A percentile compares a stretch with the other conserved stretches of the same genome.
Evolutionary conservation across 2,329 filamentous ascomycete species (phyloP).

Genomic region (Dothistroma septosporum): DNA sequence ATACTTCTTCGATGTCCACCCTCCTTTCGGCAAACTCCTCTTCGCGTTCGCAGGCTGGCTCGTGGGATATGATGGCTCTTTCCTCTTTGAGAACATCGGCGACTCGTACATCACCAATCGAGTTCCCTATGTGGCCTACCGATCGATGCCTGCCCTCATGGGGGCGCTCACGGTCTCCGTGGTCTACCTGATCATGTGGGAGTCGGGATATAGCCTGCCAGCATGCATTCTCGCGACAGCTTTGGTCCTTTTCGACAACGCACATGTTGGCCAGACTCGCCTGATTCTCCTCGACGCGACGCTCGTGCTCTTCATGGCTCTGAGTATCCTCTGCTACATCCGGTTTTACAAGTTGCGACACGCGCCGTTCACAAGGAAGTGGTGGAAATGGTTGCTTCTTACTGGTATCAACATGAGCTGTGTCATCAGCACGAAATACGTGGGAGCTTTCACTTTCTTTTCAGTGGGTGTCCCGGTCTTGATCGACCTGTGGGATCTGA

Average conservation of each 20-base stretch:
- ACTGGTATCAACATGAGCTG: conserved; percentile 94
- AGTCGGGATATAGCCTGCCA: conserved; percentile 93
- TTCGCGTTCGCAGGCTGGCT: conserved; percentile 97
- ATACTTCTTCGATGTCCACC: conserved; percentile 99
- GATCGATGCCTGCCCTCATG: conserved; percentile 84
- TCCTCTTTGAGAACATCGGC: conserved; percentile 98
- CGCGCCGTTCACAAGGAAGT: conserved; percentile 84
- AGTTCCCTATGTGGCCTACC: conserved; percentile 94
- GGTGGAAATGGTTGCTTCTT: conserved; percentile 99
- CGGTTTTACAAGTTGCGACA: conserved; percentile 97
- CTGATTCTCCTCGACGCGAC: conserved; percentile 93
- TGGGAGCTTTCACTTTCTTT: conserved; percentile 93
- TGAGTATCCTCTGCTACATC: conserved; percentile 89
- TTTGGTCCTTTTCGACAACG: conserved; percentile 91
- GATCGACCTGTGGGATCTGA: conserved; percentile 91
- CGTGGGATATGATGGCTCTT: conserved; percentile 92
- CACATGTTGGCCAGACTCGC: conserved; percentile 92
- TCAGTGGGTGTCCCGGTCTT: conserved; percentile 90
- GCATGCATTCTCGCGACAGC: conserved; percentile 83
- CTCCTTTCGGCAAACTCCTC: conserved; percentile 94
- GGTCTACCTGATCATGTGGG: conserved; percentile 98
- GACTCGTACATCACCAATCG: conserved; percentile 97
- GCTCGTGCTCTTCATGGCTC: conserved; percentile 90
- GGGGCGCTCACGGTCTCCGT: conserved; percentile 92
- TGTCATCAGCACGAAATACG: conserved; percentile 98